Evolutionary conservation across 805 yeast species (phyloP).

Genomic region (Blastobotrys peoriensis): DNA sequence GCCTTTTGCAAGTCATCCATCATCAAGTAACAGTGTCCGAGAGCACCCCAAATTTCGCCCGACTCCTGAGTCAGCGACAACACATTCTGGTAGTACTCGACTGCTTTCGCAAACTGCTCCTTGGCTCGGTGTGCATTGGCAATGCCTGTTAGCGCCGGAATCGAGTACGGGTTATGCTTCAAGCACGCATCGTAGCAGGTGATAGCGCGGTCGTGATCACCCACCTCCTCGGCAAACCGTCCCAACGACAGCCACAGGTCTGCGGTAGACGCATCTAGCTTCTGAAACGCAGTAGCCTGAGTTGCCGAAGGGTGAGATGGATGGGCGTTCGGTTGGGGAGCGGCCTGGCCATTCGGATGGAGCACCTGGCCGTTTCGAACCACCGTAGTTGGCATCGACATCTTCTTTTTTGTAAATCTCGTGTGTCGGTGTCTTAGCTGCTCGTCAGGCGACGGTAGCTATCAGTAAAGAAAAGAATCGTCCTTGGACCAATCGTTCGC

Average conservation of each 20-base stretch:
- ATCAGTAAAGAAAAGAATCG: too few species aligned
- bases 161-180: slow-evolving; percentile 77
- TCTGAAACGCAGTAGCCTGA: slow-evolving; percentile 13
- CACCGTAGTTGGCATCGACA: background rate
- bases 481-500: too few species aligned
- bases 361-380: slow-evolving; percentile 1
- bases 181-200: slow-evolving; percentile 83
- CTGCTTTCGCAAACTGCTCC: slow-evolving; percentile 90
- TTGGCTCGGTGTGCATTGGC: slow-evolving; percentile 85
- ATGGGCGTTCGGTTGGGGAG: slow-evolving; percentile 6
- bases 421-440: too few species aligned
- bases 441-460: too few species aligned
- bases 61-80: slow-evolving; percentile 74
- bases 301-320: slow-evolving; percentile 1
- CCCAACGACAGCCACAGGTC: slow-evolving; percentile 87
- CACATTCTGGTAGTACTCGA: slow-evolving; percentile 87
- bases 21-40: slow-evolving; percentile 94
- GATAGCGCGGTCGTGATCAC: slow-evolving; percentile 84
- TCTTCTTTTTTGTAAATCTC: too few species aligned
- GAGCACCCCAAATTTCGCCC: slow-evolving; percentile 95
- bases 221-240: slow-evolving; percentile 79
- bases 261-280: slow-evolving; percentile 33
- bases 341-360: slow-evolving; percentile 22
- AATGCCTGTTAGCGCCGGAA: slow-evolving; percentile 75
- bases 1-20: slow-evolving; percentile 93